phyloP scores from a whole-genome alignment of 345 rosid species.

The Aegle marmelos region DNA sequence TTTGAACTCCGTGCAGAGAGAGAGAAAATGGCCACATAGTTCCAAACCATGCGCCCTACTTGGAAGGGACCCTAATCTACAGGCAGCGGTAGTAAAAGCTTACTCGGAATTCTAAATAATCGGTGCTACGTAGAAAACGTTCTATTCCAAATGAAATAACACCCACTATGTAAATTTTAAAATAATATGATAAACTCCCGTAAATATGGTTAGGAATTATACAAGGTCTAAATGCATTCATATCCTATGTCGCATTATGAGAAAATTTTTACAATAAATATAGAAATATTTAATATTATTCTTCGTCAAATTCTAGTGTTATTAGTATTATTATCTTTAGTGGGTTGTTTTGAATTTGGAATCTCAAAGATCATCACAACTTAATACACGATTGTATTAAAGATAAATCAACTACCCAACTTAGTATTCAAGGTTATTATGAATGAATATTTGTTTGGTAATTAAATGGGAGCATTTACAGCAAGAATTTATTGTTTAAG shows the following conservation, averaged over 20 bases:
- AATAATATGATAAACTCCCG: too few relatives aligned
- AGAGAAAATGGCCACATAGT: slow-evolving; percentile 24
- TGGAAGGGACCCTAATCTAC: slow-evolving; percentile 25
- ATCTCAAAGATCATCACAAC: background rate
- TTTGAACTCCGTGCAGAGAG: slow-evolving; percentile 4
- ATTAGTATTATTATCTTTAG: too few relatives aligned
- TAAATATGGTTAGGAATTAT: too few relatives aligned
- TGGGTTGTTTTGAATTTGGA: background rate
- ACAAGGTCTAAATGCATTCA: too few relatives aligned
- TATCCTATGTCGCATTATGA: too few relatives aligned
- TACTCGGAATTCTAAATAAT: background rate
- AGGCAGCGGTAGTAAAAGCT: slow-evolving; percentile 1
- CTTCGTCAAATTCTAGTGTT: too few relatives aligned
- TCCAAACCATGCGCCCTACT: slow-evolving; percentile 37
- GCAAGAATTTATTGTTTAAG: background rate
- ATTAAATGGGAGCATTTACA: slow-evolving; percentile 25
- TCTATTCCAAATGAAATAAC: too few relatives aligned
- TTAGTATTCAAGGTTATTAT: slow-evolving; percentile 44
- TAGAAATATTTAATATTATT: too few relatives aligned
- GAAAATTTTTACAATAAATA: too few relatives aligned
- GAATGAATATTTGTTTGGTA: slow-evolving; percentile 47
- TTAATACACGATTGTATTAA: background rate
- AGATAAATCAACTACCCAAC: slow-evolving; percentile 20
- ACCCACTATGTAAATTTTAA: too few relatives aligned
- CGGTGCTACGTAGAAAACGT: too few relatives aligned